These are phyloP conservation scores for Linnemannia hyalina DNA, from an alignment of 192 early-diverging fungal species.

Conservation along the genomic window DNA sequence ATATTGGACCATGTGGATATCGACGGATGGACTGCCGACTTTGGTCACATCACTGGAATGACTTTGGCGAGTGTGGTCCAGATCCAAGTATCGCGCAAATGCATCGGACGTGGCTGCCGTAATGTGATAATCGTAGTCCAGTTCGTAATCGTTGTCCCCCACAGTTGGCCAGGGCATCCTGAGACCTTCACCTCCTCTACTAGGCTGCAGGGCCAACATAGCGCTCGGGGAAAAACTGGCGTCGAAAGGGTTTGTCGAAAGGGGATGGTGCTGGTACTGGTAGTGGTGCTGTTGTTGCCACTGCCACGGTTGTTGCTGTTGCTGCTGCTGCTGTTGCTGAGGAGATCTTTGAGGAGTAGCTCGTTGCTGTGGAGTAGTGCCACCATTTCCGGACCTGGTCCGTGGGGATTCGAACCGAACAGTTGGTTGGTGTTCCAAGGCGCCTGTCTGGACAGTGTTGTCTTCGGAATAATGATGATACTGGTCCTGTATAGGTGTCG, in stretches of 20 bases:
- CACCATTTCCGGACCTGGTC: background rate
- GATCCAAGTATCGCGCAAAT: background rate
- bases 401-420: conserved; percentile 17
- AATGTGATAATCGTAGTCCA: background rate
- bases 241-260: background rate
- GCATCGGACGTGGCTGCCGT: background rate
- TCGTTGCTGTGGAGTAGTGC: background rate
- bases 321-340: background rate
- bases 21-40: background rate
- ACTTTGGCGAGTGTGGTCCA: conserved; percentile 3
- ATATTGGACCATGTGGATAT: background rate
- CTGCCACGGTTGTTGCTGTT: background rate
- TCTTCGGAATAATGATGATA: background rate
- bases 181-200: background rate
- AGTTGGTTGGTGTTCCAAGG: conserved; percentile 17
- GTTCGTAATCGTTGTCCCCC: background rate
- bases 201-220: background rate
- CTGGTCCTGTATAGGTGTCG: background rate
- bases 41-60: conserved; percentile 15
- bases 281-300: background rate
- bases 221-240: background rate
- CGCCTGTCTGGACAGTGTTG: conserved; percentile 12
- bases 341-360: background rate
- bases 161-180: background rate
- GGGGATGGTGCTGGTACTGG: background rate